phyloP scores from a whole-genome alignment of 768 basidiomycete genomes.

The Podaxis carcinomalis region DNA sequence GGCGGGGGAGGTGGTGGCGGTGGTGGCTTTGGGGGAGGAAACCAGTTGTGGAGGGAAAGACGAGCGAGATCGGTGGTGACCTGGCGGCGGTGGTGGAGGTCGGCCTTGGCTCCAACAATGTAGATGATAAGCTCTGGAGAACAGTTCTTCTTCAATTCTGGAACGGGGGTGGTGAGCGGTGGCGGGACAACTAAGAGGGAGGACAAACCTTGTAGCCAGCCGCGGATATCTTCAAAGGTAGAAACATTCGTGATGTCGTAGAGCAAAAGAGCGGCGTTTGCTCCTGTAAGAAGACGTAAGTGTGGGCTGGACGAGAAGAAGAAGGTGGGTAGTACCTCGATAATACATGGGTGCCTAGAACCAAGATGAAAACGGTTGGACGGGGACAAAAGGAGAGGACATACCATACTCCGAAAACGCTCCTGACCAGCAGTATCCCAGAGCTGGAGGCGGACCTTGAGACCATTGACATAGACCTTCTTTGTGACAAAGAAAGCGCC shows the following conservation, averaged over 20 bases:
- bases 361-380: conserved; percentile 15
- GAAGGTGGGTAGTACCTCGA: conserved; percentile 43
- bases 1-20: conserved; percentile 59
- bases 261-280: conserved; percentile 88
- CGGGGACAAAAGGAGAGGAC: conserved; percentile 23
- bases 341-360: conserved; percentile 92
- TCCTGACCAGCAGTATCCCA: conserved; percentile 97
- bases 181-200: conserved; percentile 17
- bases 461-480: conserved; percentile 81
- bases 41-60: conserved; percentile 83
- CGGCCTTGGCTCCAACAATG: conserved; percentile 92
- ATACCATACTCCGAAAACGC: conserved; percentile 85
- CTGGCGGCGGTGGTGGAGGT: conserved; percentile 66
- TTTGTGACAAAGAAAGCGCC: conserved; percentile 94
- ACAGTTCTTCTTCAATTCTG: conserved; percentile 90
- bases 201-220: conserved; percentile 81
- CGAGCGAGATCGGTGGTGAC: conserved; percentile 81
- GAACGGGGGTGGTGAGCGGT: conserved; percentile 13
- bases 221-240: conserved; percentile 86
- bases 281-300: conserved; percentile 42
- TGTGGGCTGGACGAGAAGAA: conserved; percentile 16
- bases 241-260: conserved; percentile 93
- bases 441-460: conserved; percentile 81
- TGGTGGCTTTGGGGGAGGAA: conserved; percentile 73
- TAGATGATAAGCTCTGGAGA: conserved; percentile 87